Evolutionary conservation across 1,284 basidiomycete species (phyloP), one percentile per base, ranked within the genome.

Genomic region (Calocybe gambosa): DNA sequence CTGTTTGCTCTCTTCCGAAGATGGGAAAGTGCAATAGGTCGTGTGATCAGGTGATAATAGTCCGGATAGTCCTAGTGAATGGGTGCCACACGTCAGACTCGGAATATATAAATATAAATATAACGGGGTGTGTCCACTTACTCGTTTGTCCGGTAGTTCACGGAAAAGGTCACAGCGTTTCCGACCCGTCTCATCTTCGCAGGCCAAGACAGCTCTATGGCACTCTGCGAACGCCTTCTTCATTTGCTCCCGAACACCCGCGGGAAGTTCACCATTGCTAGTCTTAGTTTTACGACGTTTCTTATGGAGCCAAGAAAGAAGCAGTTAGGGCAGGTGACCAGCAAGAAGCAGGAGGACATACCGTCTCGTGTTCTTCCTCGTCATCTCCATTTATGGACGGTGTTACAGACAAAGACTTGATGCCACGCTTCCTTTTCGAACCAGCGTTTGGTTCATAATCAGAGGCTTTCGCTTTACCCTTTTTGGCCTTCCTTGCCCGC

Each of bases 11-110:
- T 85, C 60, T 93, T 93, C 50, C 89, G 86, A 60, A 98, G 85
- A 53, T 86, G 81, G 20, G 89, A 85, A 58, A 99, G 78, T 29
- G 90, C 85, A 56, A 98, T 96, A 1, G 94, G 95, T 38, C 77
- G 73, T 23, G 73, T 75, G 60, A 89, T 89, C 47, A 81, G 71
- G 39, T 80, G 71, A 62, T 93, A 93, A 64, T 97, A 98, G 60
- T 96, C 91, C 5, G 93, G 91, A 62, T 96, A 97, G 52, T 89
- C 82, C 78, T 88, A 58, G 21, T 23, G 28, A n/a, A 43, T 36
- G 35, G 31, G n/a, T 12, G 15, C 31, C 31, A n/a, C 13, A 34
- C 31, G 3, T 34, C n/a, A 34, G 23, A 7, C 28, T 44, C 34
- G 31, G 49, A n/a, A 38, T 47, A 31, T 55, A 39, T 50, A 43